Evolutionary conservation across 768 basidiomycete genomes (phyloP).

Genomic region (Phaeotremella fagi): DNA sequence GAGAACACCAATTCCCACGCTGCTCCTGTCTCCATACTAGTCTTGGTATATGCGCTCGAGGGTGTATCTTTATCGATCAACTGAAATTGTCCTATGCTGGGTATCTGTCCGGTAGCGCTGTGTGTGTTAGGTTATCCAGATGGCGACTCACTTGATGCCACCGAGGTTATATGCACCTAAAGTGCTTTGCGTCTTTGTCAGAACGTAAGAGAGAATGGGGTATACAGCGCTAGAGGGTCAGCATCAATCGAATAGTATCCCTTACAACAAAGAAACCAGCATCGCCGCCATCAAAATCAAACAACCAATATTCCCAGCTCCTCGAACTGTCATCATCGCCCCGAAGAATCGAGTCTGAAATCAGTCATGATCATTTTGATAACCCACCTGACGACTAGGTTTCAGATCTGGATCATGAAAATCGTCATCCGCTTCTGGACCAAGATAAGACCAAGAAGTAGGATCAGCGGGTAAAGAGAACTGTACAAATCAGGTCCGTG

Average conservation of each 20-base stretch:
- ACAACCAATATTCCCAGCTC: conserved; percentile 70
- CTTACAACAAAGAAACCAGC: conserved; percentile 65
- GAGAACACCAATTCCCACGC: conserved; percentile 81
- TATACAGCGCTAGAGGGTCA: conserved; percentile 58
- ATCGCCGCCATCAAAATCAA: conserved; percentile 64
- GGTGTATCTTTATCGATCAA: conserved; percentile 79
- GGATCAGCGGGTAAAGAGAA: conserved; percentile 44
- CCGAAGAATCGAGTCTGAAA: conserved; percentile 37
- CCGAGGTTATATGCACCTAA: conserved; percentile 72
- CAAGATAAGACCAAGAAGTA: conserved; percentile 35
- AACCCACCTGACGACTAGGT: conserved; percentile 11
- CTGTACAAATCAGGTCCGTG: conserved; percentile 8
- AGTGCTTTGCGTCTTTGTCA: conserved; percentile 22
- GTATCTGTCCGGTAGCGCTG: conserved; percentile 72
- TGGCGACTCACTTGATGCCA: conserved; percentile 60
- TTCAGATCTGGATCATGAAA: conserved; percentile 42
- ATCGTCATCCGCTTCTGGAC: conserved; percentile 45
- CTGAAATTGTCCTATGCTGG: conserved; percentile 60
- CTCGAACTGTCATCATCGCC: conserved; percentile 70
- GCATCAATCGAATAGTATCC: background rate
- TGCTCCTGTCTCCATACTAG: conserved; percentile 68
- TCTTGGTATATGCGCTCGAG: conserved; percentile 56
- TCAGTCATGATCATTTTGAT: background rate
- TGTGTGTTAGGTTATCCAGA: background rate
- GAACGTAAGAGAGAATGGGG: conserved; percentile 66